Percentiles rank a stretch among this genome's conserved stretches.
Conservation (phyloP, 257 asterid species). For the Nicotiana knightiana region DNA sequence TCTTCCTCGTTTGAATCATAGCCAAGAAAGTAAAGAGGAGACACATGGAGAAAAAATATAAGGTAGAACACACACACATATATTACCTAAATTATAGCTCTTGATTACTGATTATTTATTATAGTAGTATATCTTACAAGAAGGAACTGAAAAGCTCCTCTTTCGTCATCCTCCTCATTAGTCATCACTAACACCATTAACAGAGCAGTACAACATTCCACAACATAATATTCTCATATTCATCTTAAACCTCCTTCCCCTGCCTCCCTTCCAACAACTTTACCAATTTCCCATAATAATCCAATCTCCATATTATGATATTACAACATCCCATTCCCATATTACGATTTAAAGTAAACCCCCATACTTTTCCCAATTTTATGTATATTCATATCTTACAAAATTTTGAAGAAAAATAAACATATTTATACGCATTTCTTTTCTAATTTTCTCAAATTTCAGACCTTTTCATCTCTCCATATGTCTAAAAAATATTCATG, state of each 20-base stretch:
- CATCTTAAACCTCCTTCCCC: not conserved
- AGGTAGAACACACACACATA: not conserved
- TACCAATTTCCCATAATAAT: not conserved
- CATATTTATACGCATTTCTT: not conserved
- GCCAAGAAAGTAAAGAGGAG: not conserved
- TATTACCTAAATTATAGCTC: not conserved
- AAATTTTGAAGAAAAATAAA: not conserved
- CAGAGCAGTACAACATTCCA: not conserved
- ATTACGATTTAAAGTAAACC: not conserved
- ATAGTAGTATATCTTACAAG: not conserved
- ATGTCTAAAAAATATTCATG: not conserved
- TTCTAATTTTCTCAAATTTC: conserved; percentile 5
- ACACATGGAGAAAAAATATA: not conserved
- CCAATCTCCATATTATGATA: not conserved
- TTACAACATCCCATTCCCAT: not conserved
- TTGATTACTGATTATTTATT: not conserved
- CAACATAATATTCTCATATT: not conserved
- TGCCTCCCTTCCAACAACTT: not conserved
- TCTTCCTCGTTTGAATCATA: not conserved
- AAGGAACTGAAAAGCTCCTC: not conserved
- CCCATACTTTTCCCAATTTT: not conserved
- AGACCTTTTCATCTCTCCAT: conserved; percentile 6
- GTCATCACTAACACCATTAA: not conserved
- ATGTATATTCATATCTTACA: not conserved
- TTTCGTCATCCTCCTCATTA: not conserved